Evolutionary conservation across 768 basidiomycete genomes (phyloP).

Genomic region (Dioszegia crocea): DNA sequence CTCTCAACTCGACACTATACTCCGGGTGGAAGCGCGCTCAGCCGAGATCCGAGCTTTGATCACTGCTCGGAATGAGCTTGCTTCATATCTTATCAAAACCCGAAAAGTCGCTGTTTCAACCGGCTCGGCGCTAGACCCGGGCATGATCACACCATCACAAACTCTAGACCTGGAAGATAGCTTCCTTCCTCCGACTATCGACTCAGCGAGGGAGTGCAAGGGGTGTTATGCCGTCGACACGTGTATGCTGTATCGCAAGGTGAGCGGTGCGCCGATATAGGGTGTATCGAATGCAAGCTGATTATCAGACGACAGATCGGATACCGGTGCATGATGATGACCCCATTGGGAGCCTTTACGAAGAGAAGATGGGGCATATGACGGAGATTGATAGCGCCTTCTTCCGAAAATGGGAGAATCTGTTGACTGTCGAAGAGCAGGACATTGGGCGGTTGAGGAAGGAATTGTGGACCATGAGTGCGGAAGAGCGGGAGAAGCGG

Average conservation of each 20-base stretch:
- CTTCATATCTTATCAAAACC: constrained; percentile 58
- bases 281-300: neutral
- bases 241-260: constrained; percentile 93
- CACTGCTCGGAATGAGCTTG: constrained; percentile 77
- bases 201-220: constrained; percentile 72
- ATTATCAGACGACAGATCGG: constrained; percentile 1
- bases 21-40: constrained; percentile 69
- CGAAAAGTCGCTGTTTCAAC: constrained; percentile 13
- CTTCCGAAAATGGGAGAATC: constrained; percentile 84
- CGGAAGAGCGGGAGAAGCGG: constrained; percentile 67
- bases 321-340: constrained; percentile 56
- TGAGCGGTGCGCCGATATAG: constrained; percentile 37
- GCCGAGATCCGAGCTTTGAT: constrained; percentile 83
- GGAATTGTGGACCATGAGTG: constrained; percentile 89
- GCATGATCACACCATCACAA: constrained; percentile 1
- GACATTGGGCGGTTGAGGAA: constrained; percentile 78
- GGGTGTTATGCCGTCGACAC: constrained; percentile 76
- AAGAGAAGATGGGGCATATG: constrained; percentile 74
- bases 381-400: constrained; percentile 65
- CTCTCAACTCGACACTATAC: constrained; percentile 82
- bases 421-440: constrained; percentile 80
- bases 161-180: constrained; percentile 39
- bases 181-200: constrained; percentile 82
- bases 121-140: neutral
- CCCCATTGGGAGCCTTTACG: constrained; percentile 59